Evolutionary conservation across 352 stramenopile genomes (phyloP).

Genomic region (Globisporangium echinulatum): DNA sequence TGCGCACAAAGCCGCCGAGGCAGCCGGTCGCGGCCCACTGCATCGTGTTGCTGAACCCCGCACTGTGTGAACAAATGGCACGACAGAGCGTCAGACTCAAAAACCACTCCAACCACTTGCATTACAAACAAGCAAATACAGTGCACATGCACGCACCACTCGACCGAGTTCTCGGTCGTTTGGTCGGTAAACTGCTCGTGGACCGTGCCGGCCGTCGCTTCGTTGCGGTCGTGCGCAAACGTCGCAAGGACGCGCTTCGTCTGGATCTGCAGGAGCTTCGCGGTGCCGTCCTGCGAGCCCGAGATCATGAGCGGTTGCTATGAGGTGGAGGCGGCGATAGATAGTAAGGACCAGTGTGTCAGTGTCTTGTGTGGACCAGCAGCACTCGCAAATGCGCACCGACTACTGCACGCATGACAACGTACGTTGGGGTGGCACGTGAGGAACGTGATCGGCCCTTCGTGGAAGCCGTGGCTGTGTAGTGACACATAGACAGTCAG

Average conservation of each 20-base stretch:
- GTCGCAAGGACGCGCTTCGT: slow-evolving; percentile 92
- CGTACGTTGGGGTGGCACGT: slow-evolving; percentile 78
- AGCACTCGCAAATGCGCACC: not conserved
- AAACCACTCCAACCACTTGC: no score
- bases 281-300: slow-evolving; percentile 92
- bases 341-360: not conserved
- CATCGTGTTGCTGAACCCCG: slow-evolving; percentile 91
- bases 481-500: not conserved
- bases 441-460: slow-evolving; percentile 89
- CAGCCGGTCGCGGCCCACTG: slow-evolving; percentile 95
- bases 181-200: slow-evolving; percentile 34
- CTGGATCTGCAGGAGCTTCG: slow-evolving; percentile 90
- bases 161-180: slow-evolving; percentile 76
- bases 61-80: slow-evolving; percentile 29
- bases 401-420: not conserved
- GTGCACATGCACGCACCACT: slow-evolving; percentile 45
- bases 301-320: slow-evolving; percentile 90
- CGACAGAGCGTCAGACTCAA: not conserved
- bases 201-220: slow-evolving; percentile 38
- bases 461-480: slow-evolving; percentile 72
- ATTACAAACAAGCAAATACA: no score
- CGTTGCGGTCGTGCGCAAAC: slow-evolving; percentile 65
- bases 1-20: slow-evolving; percentile 92
- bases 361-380: not conserved
- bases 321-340: not conserved